Evolutionary conservation across 2,329 filamentous ascomycete genomes (phyloP), one percentile per base, ranked within the genome.

Genomic region (Teratosphaeria epicoccoides): DNA sequence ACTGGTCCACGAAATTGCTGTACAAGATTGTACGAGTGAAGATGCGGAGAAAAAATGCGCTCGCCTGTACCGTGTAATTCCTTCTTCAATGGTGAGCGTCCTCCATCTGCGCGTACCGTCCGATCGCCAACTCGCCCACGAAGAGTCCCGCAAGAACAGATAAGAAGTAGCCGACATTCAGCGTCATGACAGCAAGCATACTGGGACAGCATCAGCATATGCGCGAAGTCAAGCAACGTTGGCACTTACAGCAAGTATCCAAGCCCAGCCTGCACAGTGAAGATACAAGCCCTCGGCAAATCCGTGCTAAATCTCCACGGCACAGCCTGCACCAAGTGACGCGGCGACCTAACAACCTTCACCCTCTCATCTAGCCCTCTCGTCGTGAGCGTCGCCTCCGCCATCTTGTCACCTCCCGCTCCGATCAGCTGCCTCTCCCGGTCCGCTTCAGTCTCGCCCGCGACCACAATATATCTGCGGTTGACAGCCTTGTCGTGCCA

Each of bases 161-260:
- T 50, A 88, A 70, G 67, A 91, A 91, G 66, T 93, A 93, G 11
- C 87, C 88, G 14, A 91, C 79, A 61, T 93, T 93, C 73, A 88
- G 81, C 1, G 87, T 90, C 88, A 93, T 95, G 65, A 94, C 85
- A 12, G 86, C 87, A 71, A 95, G 73, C 89, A 95, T 95, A 54
- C 89, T 95, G 60, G 33, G 17, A 48, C 50, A 26, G 22, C 17
- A 66, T 61, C 46, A 64, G 57, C 47, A 37, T 26, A 24, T 24
- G 20, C 11, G 5, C 24, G 20, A 40, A 11, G 49, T 25, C 52
- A 17, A 56, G 49, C n/a, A 14, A n/a, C 33, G 40, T 4, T 7
- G 37, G 43, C 28, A 82, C 87, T 78, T 72, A 95, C 89, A 95
- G 81, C 26, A 95, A 72, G 70, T 95, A 95, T 11, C 84, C 85